phyloP scores from a whole-genome alignment of 176 grass and related monocot species.

The Puccinellia tenuiflora region DNA sequence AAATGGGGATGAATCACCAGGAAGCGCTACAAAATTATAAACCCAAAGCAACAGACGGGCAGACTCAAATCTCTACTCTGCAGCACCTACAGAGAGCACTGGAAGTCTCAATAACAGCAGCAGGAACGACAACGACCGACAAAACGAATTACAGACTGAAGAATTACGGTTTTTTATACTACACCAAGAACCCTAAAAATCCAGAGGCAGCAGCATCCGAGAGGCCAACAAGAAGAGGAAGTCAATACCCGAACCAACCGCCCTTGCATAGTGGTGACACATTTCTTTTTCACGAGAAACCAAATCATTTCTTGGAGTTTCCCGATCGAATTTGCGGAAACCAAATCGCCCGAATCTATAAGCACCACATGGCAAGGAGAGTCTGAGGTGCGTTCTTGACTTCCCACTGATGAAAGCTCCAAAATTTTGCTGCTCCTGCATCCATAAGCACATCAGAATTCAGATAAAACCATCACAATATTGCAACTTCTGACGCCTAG shows the following conservation, averaged over 20 bases:
- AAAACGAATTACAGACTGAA: slow-evolving; percentile 29
- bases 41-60: neutral
- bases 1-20: slow-evolving; percentile 9
- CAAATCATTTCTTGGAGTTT: too few species aligned
- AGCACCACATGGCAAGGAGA: slow-evolving; percentile 97
- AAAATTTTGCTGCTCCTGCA: slow-evolving; percentile 56
- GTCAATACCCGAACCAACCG: slow-evolving; percentile 99
- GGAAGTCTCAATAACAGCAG: slow-evolving; percentile 25
- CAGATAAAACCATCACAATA: neutral
- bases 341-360: too few species aligned
- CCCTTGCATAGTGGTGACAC: slow-evolving; percentile 82
- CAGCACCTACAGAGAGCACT: slow-evolving; percentile 10
- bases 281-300: too few species aligned
- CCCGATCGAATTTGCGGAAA: too few species aligned
- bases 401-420: slow-evolving; percentile 76
- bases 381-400: slow-evolving; percentile 99
- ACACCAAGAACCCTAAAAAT: slow-evolving; percentile 33
- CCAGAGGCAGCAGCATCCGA: slow-evolving; percentile 30
- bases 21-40: slow-evolving; percentile 12
- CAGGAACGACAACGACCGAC: neutral
- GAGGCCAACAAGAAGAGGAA: slow-evolving; percentile 50
- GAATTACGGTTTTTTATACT: slow-evolving; percentile 35
- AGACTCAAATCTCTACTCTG: slow-evolving; percentile 29
- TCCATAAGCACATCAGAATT: too few species aligned
- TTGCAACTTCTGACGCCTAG: neutral